Evolutionary conservation across 129 eudicot species (phyloP).

Genomic region (Arctium minus): DNA sequence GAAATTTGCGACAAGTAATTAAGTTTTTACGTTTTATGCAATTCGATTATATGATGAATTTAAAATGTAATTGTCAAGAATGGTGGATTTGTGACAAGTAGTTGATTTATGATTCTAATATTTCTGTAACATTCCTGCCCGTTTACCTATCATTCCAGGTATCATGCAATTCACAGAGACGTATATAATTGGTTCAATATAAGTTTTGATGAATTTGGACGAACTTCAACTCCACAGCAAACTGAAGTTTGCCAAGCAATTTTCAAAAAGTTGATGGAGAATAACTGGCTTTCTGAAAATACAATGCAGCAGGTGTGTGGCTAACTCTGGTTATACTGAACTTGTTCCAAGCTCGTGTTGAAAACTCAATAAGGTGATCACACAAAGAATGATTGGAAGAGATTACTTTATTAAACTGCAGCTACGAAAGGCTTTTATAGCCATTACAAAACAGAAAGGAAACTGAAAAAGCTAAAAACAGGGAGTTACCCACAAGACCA

Average conservation of each 20-base stretch:
- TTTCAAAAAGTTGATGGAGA: conserved; percentile 69
- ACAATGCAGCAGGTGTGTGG: conserved; percentile 88
- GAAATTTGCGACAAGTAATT: conserved; percentile 89
- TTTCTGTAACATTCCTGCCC: not conserved
- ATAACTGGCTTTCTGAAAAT: conserved; percentile 84
- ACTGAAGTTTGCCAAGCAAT: conserved; percentile 94
- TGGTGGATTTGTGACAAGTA: not conserved
- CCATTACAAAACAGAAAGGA: no score
- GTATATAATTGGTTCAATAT: conserved; percentile 89
- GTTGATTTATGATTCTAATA: not conserved
- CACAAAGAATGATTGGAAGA: no score
- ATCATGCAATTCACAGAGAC: conserved; percentile 83
- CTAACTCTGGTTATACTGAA: not conserved
- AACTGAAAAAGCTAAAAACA: no score
- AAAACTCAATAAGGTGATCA: no score
- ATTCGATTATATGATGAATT: not conserved
- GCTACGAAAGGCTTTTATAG: no score
- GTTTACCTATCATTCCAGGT: conserved; percentile 38
- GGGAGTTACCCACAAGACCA: no score
- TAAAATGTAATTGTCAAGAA: not conserved
- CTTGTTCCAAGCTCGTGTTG: not conserved
- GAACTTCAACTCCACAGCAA: conserved; percentile 89
- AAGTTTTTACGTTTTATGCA: not conserved
- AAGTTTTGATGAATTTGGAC: conserved; percentile 85
- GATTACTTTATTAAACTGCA: no score